phyloP scores from a whole-genome alignment of 2,329 filamentous ascomycete species.

The Diaporthe amygdali region DNA sequence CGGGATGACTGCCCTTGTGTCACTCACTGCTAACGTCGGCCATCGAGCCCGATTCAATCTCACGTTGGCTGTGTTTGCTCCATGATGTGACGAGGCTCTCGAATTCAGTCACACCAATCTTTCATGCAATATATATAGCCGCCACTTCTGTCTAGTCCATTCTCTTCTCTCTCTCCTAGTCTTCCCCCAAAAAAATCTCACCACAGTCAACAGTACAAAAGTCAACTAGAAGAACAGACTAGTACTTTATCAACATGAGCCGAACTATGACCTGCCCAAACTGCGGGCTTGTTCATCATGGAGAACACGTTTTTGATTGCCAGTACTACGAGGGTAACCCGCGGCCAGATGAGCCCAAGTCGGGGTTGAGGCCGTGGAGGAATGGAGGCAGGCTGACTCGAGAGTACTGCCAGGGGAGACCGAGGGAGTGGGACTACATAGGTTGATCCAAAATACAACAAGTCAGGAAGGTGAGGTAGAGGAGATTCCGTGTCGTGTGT shows the following conservation, averaged over 20 bases:
- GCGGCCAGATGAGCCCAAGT: neutral
- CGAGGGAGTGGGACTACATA: neutral
- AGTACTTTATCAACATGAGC: neutral
- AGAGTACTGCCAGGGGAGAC: neutral
- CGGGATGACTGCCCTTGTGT: neutral
- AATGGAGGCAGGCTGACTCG: neutral
- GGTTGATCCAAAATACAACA: neutral
- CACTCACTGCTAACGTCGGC: neutral
- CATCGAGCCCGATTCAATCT: neutral
- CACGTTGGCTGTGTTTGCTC: neutral
- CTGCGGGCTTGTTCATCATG: conserved; percentile 9
- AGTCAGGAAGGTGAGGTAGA: neutral
- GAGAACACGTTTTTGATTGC: conserved; percentile 2
- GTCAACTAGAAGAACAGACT: neutral
- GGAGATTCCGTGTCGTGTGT: neutral
- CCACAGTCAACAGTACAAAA: neutral
- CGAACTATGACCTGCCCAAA: neutral
- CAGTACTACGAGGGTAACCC: neutral
- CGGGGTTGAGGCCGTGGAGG: neutral
- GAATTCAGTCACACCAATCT: neutral
- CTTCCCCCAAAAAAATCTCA: no score
- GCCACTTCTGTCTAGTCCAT: neutral
- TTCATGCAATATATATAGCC: neutral
- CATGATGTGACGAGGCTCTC: neutral
- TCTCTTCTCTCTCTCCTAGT: no score